A percentile compares a stretch with the other conserved stretches of the same genome.
These are phyloP conservation scores for Leccinum subatratum DNA, from an alignment of 1,284 basidiomycete genomes.

Conservation along the genomic window DNA sequence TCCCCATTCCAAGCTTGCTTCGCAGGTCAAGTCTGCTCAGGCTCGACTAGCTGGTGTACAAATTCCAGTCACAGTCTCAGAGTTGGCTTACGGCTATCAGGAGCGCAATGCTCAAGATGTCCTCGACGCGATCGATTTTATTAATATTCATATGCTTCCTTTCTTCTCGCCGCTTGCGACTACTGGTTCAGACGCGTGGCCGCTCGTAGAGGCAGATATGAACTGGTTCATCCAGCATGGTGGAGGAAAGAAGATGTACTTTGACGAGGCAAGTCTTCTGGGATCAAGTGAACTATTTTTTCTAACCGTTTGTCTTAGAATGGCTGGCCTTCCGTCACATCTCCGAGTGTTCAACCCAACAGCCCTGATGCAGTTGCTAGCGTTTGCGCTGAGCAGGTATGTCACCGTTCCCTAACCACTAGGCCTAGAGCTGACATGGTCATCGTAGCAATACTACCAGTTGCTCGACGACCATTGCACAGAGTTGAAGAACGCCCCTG, in stretches of 20 bases:
- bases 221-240: conserved; percentile 60
- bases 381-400: conserved; percentile 53
- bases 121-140: conserved; percentile 58
- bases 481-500: conserved; percentile 52
- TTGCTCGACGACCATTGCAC: conserved; percentile 62
- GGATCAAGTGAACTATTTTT: background rate
- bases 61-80: conserved; percentile 64
- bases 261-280: conserved; percentile 48
- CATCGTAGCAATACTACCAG: conserved; percentile 43
- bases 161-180: conserved; percentile 56
- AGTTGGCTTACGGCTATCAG: conserved; percentile 49
- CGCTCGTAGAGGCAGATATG: conserved; percentile 53
- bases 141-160: conserved; percentile 71
- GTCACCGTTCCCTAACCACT: conserved; percentile 2
- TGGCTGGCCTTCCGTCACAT: conserved; percentile 67
- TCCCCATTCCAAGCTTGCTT: conserved; percentile 46
- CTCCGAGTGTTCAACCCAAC: conserved; percentile 56
- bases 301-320: conserved; percentile 41
- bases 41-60: conserved; percentile 46
- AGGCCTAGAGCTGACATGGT: conserved; percentile 18
- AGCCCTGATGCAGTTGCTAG: conserved; percentile 47
- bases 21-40: conserved; percentile 51
- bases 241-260: conserved; percentile 66
- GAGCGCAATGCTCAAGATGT: conserved; percentile 51
- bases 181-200: conserved; percentile 46